Percentiles rank a stretch among this genome's conserved stretches.
Conservation (phyloP, 352 stramenopile genomes). For the Globisporangium acanthophoron region DNA sequence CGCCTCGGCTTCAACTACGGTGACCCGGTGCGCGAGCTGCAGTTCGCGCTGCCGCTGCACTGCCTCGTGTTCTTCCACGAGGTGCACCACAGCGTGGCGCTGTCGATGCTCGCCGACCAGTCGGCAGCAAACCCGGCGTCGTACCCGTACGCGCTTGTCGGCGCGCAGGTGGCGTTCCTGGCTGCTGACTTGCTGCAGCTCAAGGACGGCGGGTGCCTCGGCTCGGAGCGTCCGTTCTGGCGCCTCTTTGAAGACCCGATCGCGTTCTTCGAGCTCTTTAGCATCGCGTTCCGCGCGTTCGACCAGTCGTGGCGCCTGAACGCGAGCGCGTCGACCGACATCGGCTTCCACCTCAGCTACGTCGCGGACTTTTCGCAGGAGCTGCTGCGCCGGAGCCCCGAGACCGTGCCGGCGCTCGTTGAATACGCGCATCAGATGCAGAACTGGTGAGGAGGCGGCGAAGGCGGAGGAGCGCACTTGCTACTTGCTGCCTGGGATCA, state of each 20-base stretch:
- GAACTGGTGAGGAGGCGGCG: conserved; percentile 41
- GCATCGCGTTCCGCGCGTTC: conserved; percentile 65
- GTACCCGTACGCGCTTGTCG: conserved; percentile 62
- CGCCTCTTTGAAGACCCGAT: conserved; percentile 82
- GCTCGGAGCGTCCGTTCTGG: conserved; percentile 76
- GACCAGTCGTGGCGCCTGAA: conserved; percentile 61
- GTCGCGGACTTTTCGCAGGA: conserved; percentile 65
- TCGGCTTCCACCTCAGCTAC: conserved; percentile 67
- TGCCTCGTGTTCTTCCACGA: conserved; percentile 83
- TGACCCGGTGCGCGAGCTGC: conserved; percentile 63
- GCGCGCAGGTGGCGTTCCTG: conserved; percentile 47
- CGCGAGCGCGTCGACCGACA: conserved; percentile 35
- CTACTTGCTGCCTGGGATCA: neutral
- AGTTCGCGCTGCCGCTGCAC: conserved; percentile 67
- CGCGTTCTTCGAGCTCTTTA: conserved; percentile 78
- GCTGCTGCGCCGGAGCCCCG: conserved; percentile 58
- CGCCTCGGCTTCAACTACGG: conserved; percentile 60
- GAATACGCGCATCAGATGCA: conserved; percentile 70
- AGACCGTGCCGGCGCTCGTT: conserved; percentile 52
- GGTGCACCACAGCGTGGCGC: conserved; percentile 50
- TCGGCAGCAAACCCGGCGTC: conserved; percentile 28
- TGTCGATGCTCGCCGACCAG: conserved; percentile 67
- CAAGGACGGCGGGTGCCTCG: conserved; percentile 64
- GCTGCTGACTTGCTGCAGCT: conserved; percentile 70
- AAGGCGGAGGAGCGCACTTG: neutral